Base-by-base conservation (phyloP, 1,139 yeast genomes). In the Blastobotrys raffinosifermentans region DNA sequence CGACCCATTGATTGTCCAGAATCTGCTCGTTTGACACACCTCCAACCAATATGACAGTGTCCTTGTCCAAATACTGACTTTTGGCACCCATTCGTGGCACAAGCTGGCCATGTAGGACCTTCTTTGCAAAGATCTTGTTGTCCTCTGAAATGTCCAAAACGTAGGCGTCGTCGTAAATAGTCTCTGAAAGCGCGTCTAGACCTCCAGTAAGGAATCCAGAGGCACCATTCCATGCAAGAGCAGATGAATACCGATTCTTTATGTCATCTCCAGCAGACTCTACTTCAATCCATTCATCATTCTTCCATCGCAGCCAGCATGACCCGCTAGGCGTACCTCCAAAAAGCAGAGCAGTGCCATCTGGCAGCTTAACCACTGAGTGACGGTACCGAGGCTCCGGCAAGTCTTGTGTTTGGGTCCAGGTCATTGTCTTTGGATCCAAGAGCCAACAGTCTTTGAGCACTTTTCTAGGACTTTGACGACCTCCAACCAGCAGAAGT, bases 401-500 rank as follows among this genome's bases (percentile, higher is more conserved):
- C 25, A 80, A 45, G 16, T 64, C 57, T 3, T 51, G 64, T 32
- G 66, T 31, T 35, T 48, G 37, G 2, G 34, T 32, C 80, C 82
- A 73, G 22, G 43, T 29, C 25, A 47, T 35, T 17, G 40, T 29
- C 11, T 34, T 23, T 8, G 8, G 23, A n/a, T 20, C 23, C 2
- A 59, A 37, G 2, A 57, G 11, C 74, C 74, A 73, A 29, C 64
- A 55, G 37, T 73, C 78, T 2, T 48, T 32, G 26, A 74, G 56
- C 0, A 65, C 60, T 7, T 58, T 55, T 1, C 72, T 70, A 1
- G 94, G 94, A 5, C 77, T 69, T 3, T 72, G 63, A 44, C 94
- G 67, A 2, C 94, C 94, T 2, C 93, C 94, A 19, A 75, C 61
- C n/a, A 81, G 46, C 2, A 79, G 41, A 0, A 63, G 45, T 2